Base-by-base conservation (phyloP, 2,329 filamentous ascomycete genomes). In the Coleophoma eucalyptorum region DNA sequence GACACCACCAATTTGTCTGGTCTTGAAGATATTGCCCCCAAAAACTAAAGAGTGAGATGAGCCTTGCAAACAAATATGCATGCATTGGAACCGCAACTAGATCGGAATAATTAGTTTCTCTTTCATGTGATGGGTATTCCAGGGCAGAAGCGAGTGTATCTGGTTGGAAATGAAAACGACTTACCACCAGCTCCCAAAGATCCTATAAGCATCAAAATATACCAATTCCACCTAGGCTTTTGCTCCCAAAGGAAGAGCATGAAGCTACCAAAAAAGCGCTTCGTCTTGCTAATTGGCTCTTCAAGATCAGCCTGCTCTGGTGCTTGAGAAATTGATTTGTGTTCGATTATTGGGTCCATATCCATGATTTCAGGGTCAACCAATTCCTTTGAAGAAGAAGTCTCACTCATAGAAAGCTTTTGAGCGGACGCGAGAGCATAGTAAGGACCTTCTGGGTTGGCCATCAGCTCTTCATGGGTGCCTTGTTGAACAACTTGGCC, bases 401-500 rank as follows among this genome's bases (percentile, higher is more conserved):
- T 35, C 8, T 50, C 47, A 10, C 41, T 42, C 21, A 48, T 44
- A 16, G 46, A 50, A 19, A 86, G 70, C 42, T 79, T 72, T 56
- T 87, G 83, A 3, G 83, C 83, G 51, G 79, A 72, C 2, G 91
- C 87, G 5, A 92, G 77, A 2, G 77, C 78, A 35, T 78, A 78
- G 60, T 93, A 93, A 16, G 87, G 74, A 1, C 87, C 82, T 3
- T 72, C 73, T 4, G 82, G 73, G 43, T 63, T 44, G 3, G 73
- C 65, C 1, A 95, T 72, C 0, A 96, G 77, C 41, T 82, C 78
- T 6, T 90, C 81, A 57, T 96, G 90, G 0, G 80, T 90, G 0
- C 90, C 90, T 58, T 85, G 73, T 65, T 96, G 89, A 8, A 86
- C 77, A 0, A 90, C 80, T 48, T 76, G 70, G 2, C 90, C 90